Evolutionary conservation across 441 rosid species (phyloP).

Genomic region (Pelargonium fulgidum): DNA sequence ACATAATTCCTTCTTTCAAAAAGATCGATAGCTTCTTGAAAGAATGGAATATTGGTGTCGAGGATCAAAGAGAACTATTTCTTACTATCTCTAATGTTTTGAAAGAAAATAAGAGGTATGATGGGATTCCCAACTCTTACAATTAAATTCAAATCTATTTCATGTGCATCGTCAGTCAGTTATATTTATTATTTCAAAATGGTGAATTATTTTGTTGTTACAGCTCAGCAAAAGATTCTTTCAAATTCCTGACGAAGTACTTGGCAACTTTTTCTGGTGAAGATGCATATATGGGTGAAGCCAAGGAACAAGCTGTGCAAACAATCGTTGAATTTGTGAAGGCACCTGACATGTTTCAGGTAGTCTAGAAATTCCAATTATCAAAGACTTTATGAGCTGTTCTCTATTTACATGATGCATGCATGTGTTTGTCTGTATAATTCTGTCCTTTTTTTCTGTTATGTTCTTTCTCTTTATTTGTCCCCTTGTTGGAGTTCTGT

Average conservation of each 20-base stretch:
- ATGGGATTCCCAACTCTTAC: neutral
- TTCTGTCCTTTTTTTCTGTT: no score
- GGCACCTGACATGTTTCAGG: conserved; percentile 87
- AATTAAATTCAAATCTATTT: neutral
- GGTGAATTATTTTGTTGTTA: conserved; percentile 14
- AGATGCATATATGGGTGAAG: conserved; percentile 61
- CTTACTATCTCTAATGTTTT: conserved; percentile 63
- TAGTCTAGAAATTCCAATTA: conserved; percentile 22
- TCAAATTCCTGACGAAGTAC: conserved; percentile 74
- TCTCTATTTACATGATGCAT: neutral
- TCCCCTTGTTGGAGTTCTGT: no score
- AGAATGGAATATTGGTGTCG: conserved; percentile 80
- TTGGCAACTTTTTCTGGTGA: conserved; percentile 80
- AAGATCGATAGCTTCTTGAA: conserved; percentile 79
- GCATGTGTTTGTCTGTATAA: no score
- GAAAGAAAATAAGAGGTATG: conserved; percentile 78
- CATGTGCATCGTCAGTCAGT: neutral
- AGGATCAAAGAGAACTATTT: conserved; percentile 80
- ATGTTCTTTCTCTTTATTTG: no score
- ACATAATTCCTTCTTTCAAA: conserved; percentile 60
- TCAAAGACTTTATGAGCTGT: neutral
- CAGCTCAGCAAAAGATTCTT: conserved; percentile 72
- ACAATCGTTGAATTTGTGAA: conserved; percentile 76
- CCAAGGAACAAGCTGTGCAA: conserved; percentile 85
- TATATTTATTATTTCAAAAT: neutral